A percentile compares a stretch with the other conserved stretches of the same genome.
Conservation (phyloP, 306 rosid species). For the Pyrus communis region DNA sequence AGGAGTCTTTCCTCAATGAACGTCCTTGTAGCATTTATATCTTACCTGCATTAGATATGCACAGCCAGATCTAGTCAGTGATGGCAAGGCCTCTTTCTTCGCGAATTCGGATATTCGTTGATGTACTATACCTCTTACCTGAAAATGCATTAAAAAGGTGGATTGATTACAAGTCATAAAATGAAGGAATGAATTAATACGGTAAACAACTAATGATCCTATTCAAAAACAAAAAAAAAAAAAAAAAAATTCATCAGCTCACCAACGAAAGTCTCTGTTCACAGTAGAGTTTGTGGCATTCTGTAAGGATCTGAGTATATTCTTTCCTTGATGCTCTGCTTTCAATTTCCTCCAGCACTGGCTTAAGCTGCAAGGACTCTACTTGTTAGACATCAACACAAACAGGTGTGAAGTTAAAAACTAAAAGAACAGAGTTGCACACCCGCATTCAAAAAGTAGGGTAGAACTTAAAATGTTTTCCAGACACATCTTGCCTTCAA, state of each 20-base stretch:
- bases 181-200: conserved; percentile 7
- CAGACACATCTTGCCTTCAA: neutral
- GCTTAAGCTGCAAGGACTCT: conserved; percentile 71
- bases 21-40: neutral
- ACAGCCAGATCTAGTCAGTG: conserved; percentile 96
- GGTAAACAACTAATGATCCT: conserved; percentile 23
- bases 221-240: neutral
- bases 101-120: conserved; percentile 84
- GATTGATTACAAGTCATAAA: neutral
- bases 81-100: conserved; percentile 94
- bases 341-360: conserved; percentile 84
- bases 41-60: conserved; percentile 91
- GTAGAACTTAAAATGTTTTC: conserved; percentile 6
- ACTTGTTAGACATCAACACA: conserved; percentile 17
- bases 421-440: neutral
- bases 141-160: conserved; percentile 21
- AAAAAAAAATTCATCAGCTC: conserved; percentile 22
- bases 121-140: conserved; percentile 85
- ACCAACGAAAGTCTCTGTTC: conserved; percentile 97
- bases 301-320: conserved; percentile 78
- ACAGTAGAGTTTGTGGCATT: conserved; percentile 90
- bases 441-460: neutral
- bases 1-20: neutral
- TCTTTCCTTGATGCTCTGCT: conserved; percentile 93
- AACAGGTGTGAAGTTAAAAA: neutral